These are phyloP conservation scores for Blastomyces silverae DNA, from an alignment of 2,329 filamentous ascomycete species.

Conservation along the genomic window DNA sequence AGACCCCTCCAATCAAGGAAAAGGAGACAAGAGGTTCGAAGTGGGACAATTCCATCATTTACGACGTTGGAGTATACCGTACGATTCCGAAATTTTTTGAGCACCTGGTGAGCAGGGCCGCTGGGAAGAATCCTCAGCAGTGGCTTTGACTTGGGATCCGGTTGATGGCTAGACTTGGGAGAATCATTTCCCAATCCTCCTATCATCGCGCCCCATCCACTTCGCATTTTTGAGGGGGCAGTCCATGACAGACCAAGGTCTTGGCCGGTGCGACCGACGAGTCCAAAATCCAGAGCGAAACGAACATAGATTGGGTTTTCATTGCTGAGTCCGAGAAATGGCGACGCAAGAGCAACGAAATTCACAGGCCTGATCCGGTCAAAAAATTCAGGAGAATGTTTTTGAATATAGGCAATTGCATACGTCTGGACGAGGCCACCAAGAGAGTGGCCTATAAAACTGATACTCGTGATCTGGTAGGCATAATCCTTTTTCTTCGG, in stretches of 20 bases:
- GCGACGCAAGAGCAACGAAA: slow-evolving; percentile 80
- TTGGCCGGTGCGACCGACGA: slow-evolving; percentile 92
- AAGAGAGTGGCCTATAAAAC: slow-evolving; percentile 86
- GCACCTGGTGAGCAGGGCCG: slow-evolving; percentile 77
- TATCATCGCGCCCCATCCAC: slow-evolving; percentile 82
- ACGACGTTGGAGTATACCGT: slow-evolving; percentile 96
- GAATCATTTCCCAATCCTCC: slow-evolving; percentile 64
- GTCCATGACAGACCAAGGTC: slow-evolving; percentile 93
- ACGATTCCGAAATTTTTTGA: slow-evolving; percentile 81
- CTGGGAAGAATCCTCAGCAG: slow-evolving; percentile 82
- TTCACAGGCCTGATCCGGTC: slow-evolving; percentile 78
- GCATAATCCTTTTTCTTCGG: slow-evolving; percentile 41
- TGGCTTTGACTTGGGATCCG: slow-evolving; percentile 78
- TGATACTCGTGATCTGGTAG: slow-evolving; percentile 89
- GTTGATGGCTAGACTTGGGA: slow-evolving; percentile 47
- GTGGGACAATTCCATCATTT: slow-evolving; percentile 91
- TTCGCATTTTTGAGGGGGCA: slow-evolving; percentile 74
- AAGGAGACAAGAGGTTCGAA: slow-evolving; percentile 90
- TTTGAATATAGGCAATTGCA: slow-evolving; percentile 91
- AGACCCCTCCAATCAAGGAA: slow-evolving; percentile 96
- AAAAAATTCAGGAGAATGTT: slow-evolving; percentile 89
- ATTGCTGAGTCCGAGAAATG: slow-evolving; percentile 86
- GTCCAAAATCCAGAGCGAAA: slow-evolving; percentile 90
- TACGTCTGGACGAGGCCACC: slow-evolving; percentile 89
- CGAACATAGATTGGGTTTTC: slow-evolving; percentile 97